These are phyloP conservation scores for Sphaerulina vaccinii DNA, from an alignment of 2,329 filamentous ascomycete species.

Conservation along the genomic window DNA sequence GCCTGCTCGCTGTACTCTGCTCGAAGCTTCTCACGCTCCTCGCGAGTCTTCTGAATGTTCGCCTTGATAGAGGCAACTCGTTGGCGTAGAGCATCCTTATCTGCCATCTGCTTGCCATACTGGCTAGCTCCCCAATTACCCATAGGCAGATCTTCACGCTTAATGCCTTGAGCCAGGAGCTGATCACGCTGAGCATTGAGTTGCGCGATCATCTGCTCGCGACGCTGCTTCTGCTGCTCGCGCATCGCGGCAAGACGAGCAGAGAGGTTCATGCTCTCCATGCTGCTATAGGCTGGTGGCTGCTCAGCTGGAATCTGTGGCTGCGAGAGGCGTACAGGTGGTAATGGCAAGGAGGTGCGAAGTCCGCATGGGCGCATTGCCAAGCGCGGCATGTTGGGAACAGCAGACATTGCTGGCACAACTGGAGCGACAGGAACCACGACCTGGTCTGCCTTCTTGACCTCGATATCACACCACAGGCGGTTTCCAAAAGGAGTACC, in stretches of 20 bases:
- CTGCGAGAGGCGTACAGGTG: not conserved
- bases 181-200: conserved; percentile 27
- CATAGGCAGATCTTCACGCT: conserved; percentile 18
- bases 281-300: conserved; percentile 22
- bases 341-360: conserved; percentile 2
- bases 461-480: conserved; percentile 89
- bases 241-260: conserved; percentile 30
- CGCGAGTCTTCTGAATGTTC: conserved; percentile 34
- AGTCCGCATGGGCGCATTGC: not conserved
- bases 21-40: conserved; percentile 31
- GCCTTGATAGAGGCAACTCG: conserved; percentile 36
- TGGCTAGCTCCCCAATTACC: conserved; percentile 16
- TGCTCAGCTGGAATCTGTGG: conserved; percentile 20
- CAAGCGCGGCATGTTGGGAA: conserved; percentile 10
- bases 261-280: conserved; percentile 23
- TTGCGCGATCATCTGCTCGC: conserved; percentile 37
- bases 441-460: conserved; percentile 42
- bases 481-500: conserved; percentile 86
- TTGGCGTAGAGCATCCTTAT: conserved; percentile 31
- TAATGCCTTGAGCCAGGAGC: conserved; percentile 18
- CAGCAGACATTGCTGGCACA: conserved; percentile 10
- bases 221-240: conserved; percentile 35
- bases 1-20: conserved; percentile 31
- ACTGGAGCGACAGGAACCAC: conserved; percentile 1
- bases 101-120: not conserved